Evolutionary conservation across 2,329 filamentous ascomycete genomes (phyloP), one percentile per base, ranked within the genome.

Genomic region (Aspergillus phoenicis): DNA sequence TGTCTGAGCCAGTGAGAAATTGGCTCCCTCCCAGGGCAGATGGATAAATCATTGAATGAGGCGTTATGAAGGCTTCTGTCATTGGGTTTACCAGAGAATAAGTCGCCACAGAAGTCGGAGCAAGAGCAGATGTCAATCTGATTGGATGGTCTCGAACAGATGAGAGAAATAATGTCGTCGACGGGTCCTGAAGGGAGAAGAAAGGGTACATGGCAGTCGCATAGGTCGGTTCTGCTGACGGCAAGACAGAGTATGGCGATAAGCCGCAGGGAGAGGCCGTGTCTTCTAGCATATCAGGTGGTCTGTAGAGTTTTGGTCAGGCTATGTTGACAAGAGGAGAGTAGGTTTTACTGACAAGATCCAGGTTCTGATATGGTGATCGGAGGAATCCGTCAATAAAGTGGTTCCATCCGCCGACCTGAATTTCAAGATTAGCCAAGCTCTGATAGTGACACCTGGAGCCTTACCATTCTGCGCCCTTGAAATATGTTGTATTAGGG

Each of bases 1-100:
- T 83, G 41, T 82, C 77, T 2, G 79, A 79, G n/a, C 86, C 86
- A 4, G 85, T 84, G 54, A 88, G 73, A 72, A 89, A 88, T 6
- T 77, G 77, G 0, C 76, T 77, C 8, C 83, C 83, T 8, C 78
- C 72, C 4, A 75, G 68, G 3, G 73, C 77, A 17, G 70, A 61
- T 3, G 77, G 77, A 70, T 85, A 89, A n/a, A 80, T 66, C 3
- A 89, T 78, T 28, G 82, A 84, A 66, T 84, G 77, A 0, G 85
- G 83, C 1, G 82, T 77, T 36, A 83, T 82, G 66, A 84, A 84
- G 11, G 77, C 81, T 73, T 89, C 87, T 2, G 84, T 88, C 22
- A 78, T 81, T 5, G 79, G 75, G 61, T 83, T 79, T 54, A 87
- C 74, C 43, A 86, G 75, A 3, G 82, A 83, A 71, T 88, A 89